Conservation (phyloP, 176 grass and related monocot species). For the Lolium multiflorum region DNA sequence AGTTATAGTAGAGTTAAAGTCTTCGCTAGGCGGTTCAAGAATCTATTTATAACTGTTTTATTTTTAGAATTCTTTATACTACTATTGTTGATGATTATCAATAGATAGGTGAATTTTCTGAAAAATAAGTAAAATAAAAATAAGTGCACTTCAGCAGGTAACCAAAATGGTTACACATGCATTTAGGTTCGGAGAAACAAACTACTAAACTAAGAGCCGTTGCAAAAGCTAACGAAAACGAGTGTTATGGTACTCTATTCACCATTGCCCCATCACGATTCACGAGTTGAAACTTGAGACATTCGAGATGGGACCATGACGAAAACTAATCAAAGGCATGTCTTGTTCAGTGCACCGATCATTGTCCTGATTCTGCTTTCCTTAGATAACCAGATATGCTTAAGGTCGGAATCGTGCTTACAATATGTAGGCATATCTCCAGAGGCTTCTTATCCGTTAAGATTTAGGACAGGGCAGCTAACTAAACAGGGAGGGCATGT, state of each 20-base stretch:
- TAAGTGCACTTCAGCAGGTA: too few species aligned
- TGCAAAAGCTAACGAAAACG: background rate
- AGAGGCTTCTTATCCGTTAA: background rate
- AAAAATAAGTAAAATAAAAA: too few species aligned
- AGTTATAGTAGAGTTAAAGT: too few species aligned
- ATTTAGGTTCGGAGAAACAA: background rate
- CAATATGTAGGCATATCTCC: background rate
- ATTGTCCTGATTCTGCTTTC: background rate
- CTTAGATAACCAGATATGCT: background rate
- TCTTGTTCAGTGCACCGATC: background rate
- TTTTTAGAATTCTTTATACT: too few species aligned
- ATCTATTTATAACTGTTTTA: too few species aligned
- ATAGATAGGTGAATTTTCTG: too few species aligned
- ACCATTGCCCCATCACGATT: background rate
- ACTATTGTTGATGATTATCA: too few species aligned
- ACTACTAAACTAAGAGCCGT: background rate
- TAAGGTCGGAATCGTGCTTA: background rate
- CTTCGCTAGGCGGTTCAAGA: too few species aligned
- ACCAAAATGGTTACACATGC: too few species aligned
- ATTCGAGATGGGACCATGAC: background rate
- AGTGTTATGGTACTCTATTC: background rate
- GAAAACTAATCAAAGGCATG: background rate
- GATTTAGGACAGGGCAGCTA: background rate
- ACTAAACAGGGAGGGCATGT: background rate
- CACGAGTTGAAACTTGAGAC: background rate